A percentile compares a stretch with the other conserved stretches of the same genome.
Conservation (phyloP, 148 eudicot species). For the Fagopyrum homotropicum region DNA sequence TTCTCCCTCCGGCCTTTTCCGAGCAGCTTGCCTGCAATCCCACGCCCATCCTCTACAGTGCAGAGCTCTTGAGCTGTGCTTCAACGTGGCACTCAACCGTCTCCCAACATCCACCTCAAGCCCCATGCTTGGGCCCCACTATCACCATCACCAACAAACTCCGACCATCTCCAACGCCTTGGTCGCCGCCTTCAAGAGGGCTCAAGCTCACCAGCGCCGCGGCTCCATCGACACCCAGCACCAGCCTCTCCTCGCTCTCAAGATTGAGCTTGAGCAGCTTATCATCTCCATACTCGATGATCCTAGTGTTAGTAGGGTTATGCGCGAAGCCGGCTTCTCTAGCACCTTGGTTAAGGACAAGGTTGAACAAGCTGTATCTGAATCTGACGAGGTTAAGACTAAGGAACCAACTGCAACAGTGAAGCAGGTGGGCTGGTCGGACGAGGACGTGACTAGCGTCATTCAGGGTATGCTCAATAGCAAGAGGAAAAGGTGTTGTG, state of each 20-base stretch:
- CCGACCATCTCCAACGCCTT: slow-evolving; percentile 79
- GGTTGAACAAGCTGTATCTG: slow-evolving; percentile 57
- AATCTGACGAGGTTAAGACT: slow-evolving; percentile 11
- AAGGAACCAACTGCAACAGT: not conserved
- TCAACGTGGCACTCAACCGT: slow-evolving; percentile 90
- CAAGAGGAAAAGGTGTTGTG: slow-evolving; percentile 35
- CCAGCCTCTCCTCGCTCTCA: slow-evolving; percentile 62
- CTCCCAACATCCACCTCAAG: slow-evolving; percentile 46
- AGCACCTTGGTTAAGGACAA: slow-evolving; percentile 71
- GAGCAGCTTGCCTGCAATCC: slow-evolving; percentile 72
- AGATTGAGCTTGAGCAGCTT: slow-evolving; percentile 80
- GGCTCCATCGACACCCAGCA: slow-evolving; percentile 71
- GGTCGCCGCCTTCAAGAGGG: slow-evolving; percentile 78
- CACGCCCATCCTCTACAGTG: slow-evolving; percentile 83
- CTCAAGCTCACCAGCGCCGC: slow-evolving; percentile 82
- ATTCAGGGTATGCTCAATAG: slow-evolving; percentile 39
- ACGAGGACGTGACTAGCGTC: slow-evolving; percentile 47
- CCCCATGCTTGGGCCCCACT: slow-evolving; percentile 41
- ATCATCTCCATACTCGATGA: slow-evolving; percentile 81
- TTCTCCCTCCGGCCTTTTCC: slow-evolving; percentile 45
- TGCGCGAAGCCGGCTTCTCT: slow-evolving; percentile 87
- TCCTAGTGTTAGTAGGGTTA: slow-evolving; percentile 93
- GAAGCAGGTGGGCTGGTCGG: not conserved
- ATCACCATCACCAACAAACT: slow-evolving; percentile 28
- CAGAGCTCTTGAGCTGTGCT: slow-evolving; percentile 86